Base-by-base conservation (phyloP, 441 rosid genomes). In the Euphorbia celastroides region DNA sequence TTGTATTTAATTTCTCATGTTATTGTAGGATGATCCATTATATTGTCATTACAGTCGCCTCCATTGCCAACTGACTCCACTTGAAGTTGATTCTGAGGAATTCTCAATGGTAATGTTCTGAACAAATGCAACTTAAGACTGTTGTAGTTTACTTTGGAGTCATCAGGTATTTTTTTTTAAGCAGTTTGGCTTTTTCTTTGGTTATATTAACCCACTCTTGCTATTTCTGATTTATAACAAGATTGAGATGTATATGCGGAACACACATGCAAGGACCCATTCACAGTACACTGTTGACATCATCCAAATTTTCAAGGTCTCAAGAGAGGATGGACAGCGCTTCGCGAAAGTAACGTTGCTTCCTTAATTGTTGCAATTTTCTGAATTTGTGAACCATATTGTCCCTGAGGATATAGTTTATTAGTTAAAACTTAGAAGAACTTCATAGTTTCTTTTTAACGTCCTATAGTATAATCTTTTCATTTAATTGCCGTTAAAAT, bases 221-320 rank as follows among this genome's bases (percentile, higher is more conserved):
- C 58, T 59, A 34, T 31, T 51, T 76, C 14, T 72, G 34, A 36
- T 38, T 30, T 54, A 12, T 75, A 58, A 54, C 58, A 72, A 90
- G 98, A 79, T 93, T 75, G 82, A 81, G 13, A 88, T 58, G 34
- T 93, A 90, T 73, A 74, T 82, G 89, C 84, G 71, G 74, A 93
- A 90, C 72, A 90, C 95, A 61, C 97, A 87, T 77, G 97, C 88
- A 25, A 82, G 84, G 74, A 93, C 93, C 68, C 92, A 90, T 79
- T 88, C 87, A 1, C 75, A 73, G 26, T 88, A 87, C 67, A 64
- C 78, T 2, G 93, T 87, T 34, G 89, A 87, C 64, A 84, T 93
- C 65, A 79, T 76, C 75, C 94, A 90, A 70, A 75, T 88, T 69
- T 87, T 90, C 80, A 81, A 61, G 77, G 85, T 81, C 73, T 77